Evolutionary conservation across 1,139 yeast genomes (phyloP), one percentile per base, ranked within the genome.

Genomic region (Nakaseomyces kungkrabaensis): DNA sequence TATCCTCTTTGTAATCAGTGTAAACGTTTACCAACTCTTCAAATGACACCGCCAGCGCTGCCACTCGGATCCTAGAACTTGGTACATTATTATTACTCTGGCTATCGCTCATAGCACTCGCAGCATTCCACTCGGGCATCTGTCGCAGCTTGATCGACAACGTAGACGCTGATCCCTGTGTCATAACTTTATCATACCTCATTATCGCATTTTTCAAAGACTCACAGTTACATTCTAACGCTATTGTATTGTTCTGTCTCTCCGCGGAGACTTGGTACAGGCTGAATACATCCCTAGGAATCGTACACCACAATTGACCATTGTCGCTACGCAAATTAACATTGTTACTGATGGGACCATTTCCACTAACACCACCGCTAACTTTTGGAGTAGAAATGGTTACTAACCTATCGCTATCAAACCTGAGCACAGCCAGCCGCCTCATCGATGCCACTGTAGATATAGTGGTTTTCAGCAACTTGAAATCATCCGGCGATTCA

Each of bases 291-390:
- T 64, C 68, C 8, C 48, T 47, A 3, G 68, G 68, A 7, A 65
- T 60, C 6, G 66, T 62, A 43, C 68, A 65, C 68, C 68, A 65
- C 36, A 64, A 49, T 45, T 63, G 67, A 2, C 67, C 67, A 11
- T 56, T 56, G 47, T 64, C 67, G 8, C 57, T 58, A 4, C 55
- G 58, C 27, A 60, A 36, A 7, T 53, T 44, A 4, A 62, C 9
- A 29, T 9, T 29, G 3, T 29, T 29, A 29, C 9, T 29, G 31
- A 29, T 29, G 9, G 31, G 51, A 26, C 53, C 53, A 17, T 47
- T 47, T 37, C 52, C 51, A 24, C 43, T 36, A 27, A 24, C 37
- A n/a, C 9, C 25, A 27, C 33, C 34, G 7, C 55, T 45, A 1
- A 58, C 51, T 32, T 56, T 58, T 0, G 68, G 67, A 1, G 67